A percentile compares a stretch with the other conserved stretches of the same genome.
These are phyloP conservation scores for Lasiodiplodia theobromae DNA, from an alignment of 2,329 filamentous ascomycete genomes.

Conservation along the genomic window DNA sequence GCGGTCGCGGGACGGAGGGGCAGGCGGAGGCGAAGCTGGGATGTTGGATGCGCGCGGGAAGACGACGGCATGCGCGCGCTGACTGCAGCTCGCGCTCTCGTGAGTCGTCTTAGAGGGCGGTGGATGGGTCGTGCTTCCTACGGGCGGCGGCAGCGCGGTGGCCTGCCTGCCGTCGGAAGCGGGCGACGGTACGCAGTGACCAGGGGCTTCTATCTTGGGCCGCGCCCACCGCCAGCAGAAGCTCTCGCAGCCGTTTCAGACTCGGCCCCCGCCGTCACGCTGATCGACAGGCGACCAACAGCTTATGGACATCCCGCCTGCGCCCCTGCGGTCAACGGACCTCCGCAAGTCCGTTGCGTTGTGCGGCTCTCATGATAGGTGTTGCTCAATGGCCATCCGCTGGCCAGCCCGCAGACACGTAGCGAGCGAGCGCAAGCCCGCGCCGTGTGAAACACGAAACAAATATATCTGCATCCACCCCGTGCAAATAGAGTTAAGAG, in stretches of 20 bases:
- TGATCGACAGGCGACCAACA: constrained; percentile 1
- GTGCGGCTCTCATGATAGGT: constrained; percentile 6
- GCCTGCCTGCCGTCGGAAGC: constrained; percentile 1
- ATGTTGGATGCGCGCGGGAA: neutral
- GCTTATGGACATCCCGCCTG: constrained; percentile 2
- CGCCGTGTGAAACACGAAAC: constrained; percentile 22
- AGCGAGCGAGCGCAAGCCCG: constrained; percentile 21
- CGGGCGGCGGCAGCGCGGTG: constrained; percentile 7
- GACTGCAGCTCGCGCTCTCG: constrained; percentile 27
- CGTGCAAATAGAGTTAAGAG: constrained; percentile 16
- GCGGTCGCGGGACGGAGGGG: constrained; percentile 6
- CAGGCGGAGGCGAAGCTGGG: constrained; percentile 2
- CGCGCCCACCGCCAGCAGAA: constrained; percentile 19
- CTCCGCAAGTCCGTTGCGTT: constrained; percentile 10
- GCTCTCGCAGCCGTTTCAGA: constrained; percentile 17
- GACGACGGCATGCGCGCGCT: constrained; percentile 17
- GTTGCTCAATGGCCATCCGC: constrained; percentile 14
- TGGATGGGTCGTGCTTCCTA: constrained; percentile 11
- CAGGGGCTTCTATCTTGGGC: constrained; percentile 6
- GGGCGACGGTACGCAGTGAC: neutral
- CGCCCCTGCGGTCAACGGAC: constrained; percentile 1
- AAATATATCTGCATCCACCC: constrained; percentile 13
- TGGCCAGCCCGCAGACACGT: constrained; percentile 24
- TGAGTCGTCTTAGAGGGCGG: constrained; percentile 22
- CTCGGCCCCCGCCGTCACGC: constrained; percentile 5